These are phyloP conservation scores for Trichoderma afroharzianum DNA, from an alignment of 2,329 filamentous ascomycete genomes.

Conservation along the genomic window DNA sequence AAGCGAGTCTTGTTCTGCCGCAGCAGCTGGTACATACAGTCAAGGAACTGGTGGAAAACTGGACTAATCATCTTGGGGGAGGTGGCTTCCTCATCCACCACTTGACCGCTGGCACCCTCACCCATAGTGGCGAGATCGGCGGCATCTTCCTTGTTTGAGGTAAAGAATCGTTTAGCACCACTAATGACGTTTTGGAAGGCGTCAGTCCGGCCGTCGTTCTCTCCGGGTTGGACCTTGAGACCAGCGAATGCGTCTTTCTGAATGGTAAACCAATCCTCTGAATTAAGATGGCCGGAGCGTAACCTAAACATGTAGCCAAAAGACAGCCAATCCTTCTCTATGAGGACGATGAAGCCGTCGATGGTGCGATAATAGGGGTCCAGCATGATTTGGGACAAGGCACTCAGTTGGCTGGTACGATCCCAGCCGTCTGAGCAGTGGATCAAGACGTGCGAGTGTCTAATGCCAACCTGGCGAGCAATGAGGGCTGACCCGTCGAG, in stretches of 20 bases:
- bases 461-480: slow-evolving; percentile 80
- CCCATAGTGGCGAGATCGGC: slow-evolving; percentile 56
- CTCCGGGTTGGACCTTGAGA: slow-evolving; percentile 57
- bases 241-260: slow-evolving; percentile 76
- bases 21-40: slow-evolving; percentile 86
- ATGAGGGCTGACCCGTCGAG: slow-evolving; percentile 83
- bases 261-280: slow-evolving; percentile 89
- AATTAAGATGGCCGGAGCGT: slow-evolving; percentile 80
- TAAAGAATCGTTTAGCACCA: slow-evolving; percentile 86
- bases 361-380: slow-evolving; percentile 94
- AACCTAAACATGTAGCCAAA: slow-evolving; percentile 98
- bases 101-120: slow-evolving; percentile 37
- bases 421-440: slow-evolving; percentile 99
- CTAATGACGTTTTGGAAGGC: slow-evolving; percentile 84
- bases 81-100: slow-evolving; percentile 62
- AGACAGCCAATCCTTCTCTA: slow-evolving; percentile 97
- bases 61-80: slow-evolving; percentile 88
- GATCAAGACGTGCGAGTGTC: slow-evolving; percentile 91
- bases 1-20: slow-evolving; percentile 84
- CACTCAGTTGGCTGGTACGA: slow-evolving; percentile 89
- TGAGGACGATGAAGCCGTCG: slow-evolving; percentile 87
- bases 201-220: slow-evolving; percentile 61
- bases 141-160: slow-evolving; percentile 55
- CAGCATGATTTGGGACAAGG: slow-evolving; percentile 85
- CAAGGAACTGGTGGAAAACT: slow-evolving; percentile 96